Evolutionary conservation across 257 asterid species (phyloP), one percentile per base, ranked within the genome.

Genomic region (Gentiana straminea): DNA sequence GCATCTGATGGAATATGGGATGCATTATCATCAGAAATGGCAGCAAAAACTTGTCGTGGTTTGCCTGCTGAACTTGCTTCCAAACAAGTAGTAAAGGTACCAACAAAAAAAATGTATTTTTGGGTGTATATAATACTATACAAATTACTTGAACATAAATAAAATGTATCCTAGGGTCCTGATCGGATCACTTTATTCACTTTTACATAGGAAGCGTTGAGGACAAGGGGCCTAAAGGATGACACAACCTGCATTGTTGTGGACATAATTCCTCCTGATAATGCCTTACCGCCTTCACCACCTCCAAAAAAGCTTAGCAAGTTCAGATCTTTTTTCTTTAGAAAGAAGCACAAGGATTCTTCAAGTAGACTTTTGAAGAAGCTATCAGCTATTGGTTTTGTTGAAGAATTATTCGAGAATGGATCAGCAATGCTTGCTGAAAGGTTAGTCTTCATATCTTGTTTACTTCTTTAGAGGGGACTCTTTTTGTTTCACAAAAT

Each of bases 1-100:
- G 95, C 97, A 37, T 86, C 97, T 3, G 93, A 86, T 68, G 97
- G 95, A 55, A 74, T 89, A 33, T 86, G 97, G 97, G 97, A 86
- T 60, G 83, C 94, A 13, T 38, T 86, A 54, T 68, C 94, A 53
- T 86, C 94, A 13, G 95, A 89, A 53, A 51, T 56, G 55, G 94
- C 88, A 44, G 93, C 95, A 33, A 65, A 84, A 63, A 67, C 86
- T 53, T 85, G 91, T 35, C 84, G 83, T 59, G 97, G 94, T 52
- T 68, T 84, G 73, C 88, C 86, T 49, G 88, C 91, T 47, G 91
- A 84, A 63, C 91, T 84, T 54, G 91, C 91, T 69, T 80, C 91
- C 44, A 75, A 76, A 54, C 82, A 71, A 75, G 91, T 84, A 32
- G 86, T 84, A 49, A 88, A 84, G 89, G 97, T 84, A 64, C 49